Evolutionary conservation across 768 basidiomycete genomes (phyloP).

Genomic region (Fomitopsis pulvina): DNA sequence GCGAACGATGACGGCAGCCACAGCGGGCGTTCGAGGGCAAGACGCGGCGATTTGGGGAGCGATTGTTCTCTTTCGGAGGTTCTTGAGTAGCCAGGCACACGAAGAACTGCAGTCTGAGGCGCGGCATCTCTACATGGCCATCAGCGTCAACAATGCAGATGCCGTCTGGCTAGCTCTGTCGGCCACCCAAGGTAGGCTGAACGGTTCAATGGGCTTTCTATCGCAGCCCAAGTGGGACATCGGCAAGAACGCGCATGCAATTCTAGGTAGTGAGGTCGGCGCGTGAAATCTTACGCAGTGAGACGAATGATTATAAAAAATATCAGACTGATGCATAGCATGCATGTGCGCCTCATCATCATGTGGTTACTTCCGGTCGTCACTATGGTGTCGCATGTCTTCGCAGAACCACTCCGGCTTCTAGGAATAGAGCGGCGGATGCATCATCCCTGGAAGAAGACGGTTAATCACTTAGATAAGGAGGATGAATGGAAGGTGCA

Average conservation of each 20-base stretch:
- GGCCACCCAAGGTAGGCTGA: constrained; percentile 41
- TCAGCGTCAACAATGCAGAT: constrained; percentile 64
- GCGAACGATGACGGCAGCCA: constrained; percentile 62
- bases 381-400: constrained; percentile 48
- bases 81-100: constrained; percentile 60
- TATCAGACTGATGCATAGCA: neutral
- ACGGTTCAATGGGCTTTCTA: constrained; percentile 44
- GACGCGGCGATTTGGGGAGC: constrained; percentile 80
- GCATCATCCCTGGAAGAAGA: constrained; percentile 64
- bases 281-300: neutral
- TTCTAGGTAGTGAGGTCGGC: neutral
- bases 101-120: constrained; percentile 69
- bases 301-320: neutral
- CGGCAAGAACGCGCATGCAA: constrained; percentile 24
- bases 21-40: constrained; percentile 59
- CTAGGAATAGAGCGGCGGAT: constrained; percentile 68
- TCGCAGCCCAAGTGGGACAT: constrained; percentile 60
- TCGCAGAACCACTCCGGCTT: constrained; percentile 78
- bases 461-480: neutral
- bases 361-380: no score
- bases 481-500: neutral
- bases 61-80: constrained; percentile 66
- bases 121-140: constrained; percentile 52
- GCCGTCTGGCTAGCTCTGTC: constrained; percentile 77
- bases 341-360: neutral